These are phyloP conservation scores for Tricholoma terreum DNA, from an alignment of 768 basidiomycete genomes.

Conservation along the genomic window DNA sequence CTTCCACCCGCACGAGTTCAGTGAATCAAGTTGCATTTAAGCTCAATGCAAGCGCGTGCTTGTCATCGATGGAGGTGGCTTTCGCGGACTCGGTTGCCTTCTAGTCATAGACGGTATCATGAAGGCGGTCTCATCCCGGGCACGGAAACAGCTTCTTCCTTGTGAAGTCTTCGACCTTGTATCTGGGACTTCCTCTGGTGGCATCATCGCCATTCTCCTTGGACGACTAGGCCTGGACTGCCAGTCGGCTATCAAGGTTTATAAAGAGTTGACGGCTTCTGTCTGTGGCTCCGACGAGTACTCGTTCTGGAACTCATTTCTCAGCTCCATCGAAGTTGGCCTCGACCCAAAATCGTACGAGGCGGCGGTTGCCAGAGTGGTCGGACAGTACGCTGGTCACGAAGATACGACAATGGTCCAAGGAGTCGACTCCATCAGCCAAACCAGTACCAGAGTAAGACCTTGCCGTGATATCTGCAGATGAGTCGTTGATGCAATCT, in stretches of 20 bases:
- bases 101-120: slow-evolving; percentile 22
- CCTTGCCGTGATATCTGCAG: background rate
- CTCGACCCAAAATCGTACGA: slow-evolving; percentile 10
- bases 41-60: slow-evolving; percentile 17
- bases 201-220: slow-evolving; percentile 24
- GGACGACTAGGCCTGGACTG: slow-evolving; percentile 27
- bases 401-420: background rate
- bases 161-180: slow-evolving; percentile 29
- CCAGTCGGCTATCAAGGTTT: slow-evolving; percentile 20
- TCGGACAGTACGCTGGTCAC: slow-evolving; percentile 5
- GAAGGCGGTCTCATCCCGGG: slow-evolving; percentile 13
- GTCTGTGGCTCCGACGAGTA: slow-evolving; percentile 15
- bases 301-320: slow-evolving; percentile 13
- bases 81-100: slow-evolving; percentile 23
- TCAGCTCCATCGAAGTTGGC: slow-evolving; percentile 1
- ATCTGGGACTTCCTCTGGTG: slow-evolving; percentile 27
- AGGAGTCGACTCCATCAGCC: background rate
- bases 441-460: slow-evolving; percentile 10
- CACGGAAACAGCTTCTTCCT: slow-evolving; percentile 17
- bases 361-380: background rate
- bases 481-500: background rate
- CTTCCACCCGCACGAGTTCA: background rate
- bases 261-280: slow-evolving; percentile 12
- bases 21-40: background rate
- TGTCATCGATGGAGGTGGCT: slow-evolving; percentile 25